Base-by-base conservation (phyloP, 2,329 filamentous ascomycete species). In the Botrytis byssoidea region DNA sequence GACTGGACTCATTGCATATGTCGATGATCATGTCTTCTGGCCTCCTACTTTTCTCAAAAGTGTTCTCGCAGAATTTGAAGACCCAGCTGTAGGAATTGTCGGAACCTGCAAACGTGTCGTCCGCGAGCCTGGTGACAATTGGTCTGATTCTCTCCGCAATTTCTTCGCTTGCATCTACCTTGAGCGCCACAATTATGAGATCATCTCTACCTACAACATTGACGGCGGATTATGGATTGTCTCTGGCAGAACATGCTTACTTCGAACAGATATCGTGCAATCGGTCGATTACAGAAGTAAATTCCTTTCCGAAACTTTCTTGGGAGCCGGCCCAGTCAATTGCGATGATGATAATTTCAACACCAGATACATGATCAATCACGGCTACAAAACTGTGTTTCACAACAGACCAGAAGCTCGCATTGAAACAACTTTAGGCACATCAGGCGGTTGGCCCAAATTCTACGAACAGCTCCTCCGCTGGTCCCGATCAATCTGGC, bases 311-410 rank as follows among this genome's bases (percentile, higher is more conserved):
- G 89, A 91, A 77, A 83, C 85, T 73, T 89, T 86, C 82, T 83
- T 85, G 73, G 64, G 79, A 0, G 81, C 85, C 0, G 83, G 84
- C 0, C 85, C 86, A 0, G 79, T 90, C 2, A 85, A 86, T 32
- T 83, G 84, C 0, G 89, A 91, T 74, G 89, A 91, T 74, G 89
- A 91, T 82, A 91, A 91, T 79, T 90, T 86, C 77, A 82, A 88
- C 51, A 91, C 89, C 0, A 83, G 89, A 18, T 88, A 84, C 74
- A 83, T 86, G 9, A 84, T 88, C 60, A 82, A 82, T 16, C 79
- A 84, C 9, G 84, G 83, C n/a, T 89, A 85, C 84, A 82, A 84
- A 12, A 85, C 90, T 74, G 83, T 84, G 64, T 85, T 91, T 69
- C 88, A 91, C 78, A 85, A 86, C 73, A 83, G 83, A 7, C 77